phyloP scores from a whole-genome alignment of 371 early-diverging fungal species.

The Batrachochytrium dendrobatidis region DNA sequence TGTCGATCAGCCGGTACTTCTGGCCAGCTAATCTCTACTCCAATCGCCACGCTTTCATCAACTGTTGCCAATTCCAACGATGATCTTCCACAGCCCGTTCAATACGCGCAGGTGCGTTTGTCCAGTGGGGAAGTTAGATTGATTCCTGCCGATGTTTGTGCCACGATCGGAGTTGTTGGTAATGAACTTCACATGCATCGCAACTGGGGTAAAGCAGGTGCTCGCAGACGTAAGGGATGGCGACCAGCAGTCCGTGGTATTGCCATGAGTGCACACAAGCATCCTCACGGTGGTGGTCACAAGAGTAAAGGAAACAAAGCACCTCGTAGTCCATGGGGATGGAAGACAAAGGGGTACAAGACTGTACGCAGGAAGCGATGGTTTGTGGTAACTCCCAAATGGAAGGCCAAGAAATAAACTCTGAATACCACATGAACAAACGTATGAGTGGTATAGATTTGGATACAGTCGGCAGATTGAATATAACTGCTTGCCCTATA shows the following conservation, averaged over 20 bases:
- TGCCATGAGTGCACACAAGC: slow-evolving; percentile 98
- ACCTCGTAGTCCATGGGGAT: slow-evolving; percentile 92
- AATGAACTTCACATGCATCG: slow-evolving; percentile 88
- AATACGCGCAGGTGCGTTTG: slow-evolving; percentile 80
- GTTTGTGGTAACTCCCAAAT: slow-evolving; percentile 31
- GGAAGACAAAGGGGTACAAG: slow-evolving; percentile 92
- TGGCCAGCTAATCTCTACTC: slow-evolving; percentile 80
- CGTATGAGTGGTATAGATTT: no score
- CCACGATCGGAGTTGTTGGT: slow-evolving; percentile 88
- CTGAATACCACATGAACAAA: no score
- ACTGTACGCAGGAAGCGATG: slow-evolving; percentile 46
- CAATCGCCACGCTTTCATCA: no score
- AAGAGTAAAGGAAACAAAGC: slow-evolving; percentile 92
- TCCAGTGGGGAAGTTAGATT: slow-evolving; percentile 83
- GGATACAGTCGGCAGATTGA: no score
- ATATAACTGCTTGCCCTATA: no score
- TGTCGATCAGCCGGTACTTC: slow-evolving; percentile 85
- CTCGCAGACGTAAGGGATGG: slow-evolving; percentile 72
- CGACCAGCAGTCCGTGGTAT: slow-evolving; percentile 95
- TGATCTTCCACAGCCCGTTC: slow-evolving; percentile 60
- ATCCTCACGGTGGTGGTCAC: slow-evolving; percentile 99
- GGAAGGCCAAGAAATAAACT: slow-evolving; percentile 22
- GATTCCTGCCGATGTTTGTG: slow-evolving; percentile 82
- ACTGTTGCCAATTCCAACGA: no score
- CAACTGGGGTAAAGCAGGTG: slow-evolving; percentile 88